Evolutionary conservation across 2,329 filamentous ascomycete genomes (phyloP).

Genomic region (Pezicula rhizophila): DNA sequence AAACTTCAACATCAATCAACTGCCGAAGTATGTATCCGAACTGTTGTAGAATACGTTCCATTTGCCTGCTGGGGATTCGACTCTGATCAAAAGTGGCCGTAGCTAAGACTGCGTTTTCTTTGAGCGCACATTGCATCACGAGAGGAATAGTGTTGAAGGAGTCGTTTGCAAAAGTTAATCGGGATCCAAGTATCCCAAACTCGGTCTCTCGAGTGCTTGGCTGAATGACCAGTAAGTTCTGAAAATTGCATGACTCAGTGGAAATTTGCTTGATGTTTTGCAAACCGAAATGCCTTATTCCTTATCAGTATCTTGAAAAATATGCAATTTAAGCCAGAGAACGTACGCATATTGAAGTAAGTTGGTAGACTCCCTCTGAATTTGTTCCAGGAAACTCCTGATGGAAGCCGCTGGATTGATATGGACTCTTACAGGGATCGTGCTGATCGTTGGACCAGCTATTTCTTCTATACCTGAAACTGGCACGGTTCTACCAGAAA

Average conservation of each 20-base stretch:
- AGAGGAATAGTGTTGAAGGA: slow-evolving; percentile 1
- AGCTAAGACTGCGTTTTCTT: not conserved
- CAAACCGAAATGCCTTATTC: slow-evolving; percentile 31
- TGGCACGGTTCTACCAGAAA: not conserved
- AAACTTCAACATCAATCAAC: not conserved
- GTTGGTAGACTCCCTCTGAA: slow-evolving; percentile 27
- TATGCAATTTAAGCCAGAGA: too few species aligned
- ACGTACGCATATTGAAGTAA: slow-evolving; percentile 38
- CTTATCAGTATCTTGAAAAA: too few species aligned
- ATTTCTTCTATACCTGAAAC: slow-evolving; percentile 30
- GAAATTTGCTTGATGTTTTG: slow-evolving; percentile 3
- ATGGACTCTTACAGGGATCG: slow-evolving; percentile 30
- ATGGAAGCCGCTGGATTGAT: not conserved
- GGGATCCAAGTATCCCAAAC: not conserved
- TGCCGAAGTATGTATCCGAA: not conserved
- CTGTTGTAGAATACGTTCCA: not conserved
- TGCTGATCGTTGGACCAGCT: slow-evolving; percentile 35
- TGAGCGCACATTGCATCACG: not conserved
- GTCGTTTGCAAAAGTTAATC: too few species aligned
- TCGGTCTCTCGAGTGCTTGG: not conserved
- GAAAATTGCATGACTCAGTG: slow-evolving; percentile 1
- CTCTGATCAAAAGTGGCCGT: not conserved
- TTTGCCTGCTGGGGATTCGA: not conserved
- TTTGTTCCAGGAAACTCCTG: not conserved
- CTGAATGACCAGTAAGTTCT: slow-evolving; percentile 7